phyloP scores from a whole-genome alignment of 768 basidiomycete genomes.

The Albatrellus ellisii region DNA sequence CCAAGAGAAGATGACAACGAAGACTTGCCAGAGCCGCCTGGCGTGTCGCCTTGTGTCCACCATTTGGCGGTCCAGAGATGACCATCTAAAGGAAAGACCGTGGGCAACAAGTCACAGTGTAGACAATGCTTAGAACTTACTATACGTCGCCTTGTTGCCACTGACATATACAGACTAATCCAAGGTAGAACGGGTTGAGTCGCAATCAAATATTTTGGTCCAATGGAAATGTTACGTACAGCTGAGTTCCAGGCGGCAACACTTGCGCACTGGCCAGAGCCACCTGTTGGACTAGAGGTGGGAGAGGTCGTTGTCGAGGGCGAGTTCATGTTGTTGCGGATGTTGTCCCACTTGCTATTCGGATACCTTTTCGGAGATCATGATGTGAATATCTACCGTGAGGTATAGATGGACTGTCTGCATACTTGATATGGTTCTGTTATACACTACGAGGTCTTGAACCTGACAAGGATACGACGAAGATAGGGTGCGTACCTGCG shows the following conservation, averaged over 20 bases:
- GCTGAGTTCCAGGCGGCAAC: constrained; percentile 35
- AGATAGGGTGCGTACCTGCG: constrained; percentile 20
- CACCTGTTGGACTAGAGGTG: constrained; percentile 17
- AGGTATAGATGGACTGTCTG: not conserved
- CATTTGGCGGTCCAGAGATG: constrained; percentile 49
- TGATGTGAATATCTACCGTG: not conserved
- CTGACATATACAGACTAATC: constrained; percentile 31
- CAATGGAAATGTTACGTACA: constrained; percentile 17
- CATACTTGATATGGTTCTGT: constrained; percentile 48
- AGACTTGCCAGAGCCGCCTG: constrained; percentile 34
- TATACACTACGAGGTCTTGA: not conserved
- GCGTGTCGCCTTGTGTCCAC: constrained; percentile 49
- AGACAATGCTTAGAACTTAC: constrained; percentile 18
- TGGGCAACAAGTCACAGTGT: not conserved
- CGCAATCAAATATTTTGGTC: not conserved
- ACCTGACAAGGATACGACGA: not conserved
- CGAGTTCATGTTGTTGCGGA: constrained; percentile 46
- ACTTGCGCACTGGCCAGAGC: constrained; percentile 23
- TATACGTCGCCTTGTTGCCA: constrained; percentile 32
- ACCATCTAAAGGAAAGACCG: constrained; percentile 20
- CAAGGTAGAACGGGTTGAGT: not conserved
- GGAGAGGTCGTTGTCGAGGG: constrained; percentile 8
- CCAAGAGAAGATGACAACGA: not conserved
- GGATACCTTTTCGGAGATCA: constrained; percentile 32
- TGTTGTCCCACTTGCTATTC: constrained; percentile 59